A percentile compares a stretch with the other conserved stretches of the same genome.
Evolutionary conservation across 345 rosid genomes (phyloP).

Genomic region (Gossypium longicalyx): DNA sequence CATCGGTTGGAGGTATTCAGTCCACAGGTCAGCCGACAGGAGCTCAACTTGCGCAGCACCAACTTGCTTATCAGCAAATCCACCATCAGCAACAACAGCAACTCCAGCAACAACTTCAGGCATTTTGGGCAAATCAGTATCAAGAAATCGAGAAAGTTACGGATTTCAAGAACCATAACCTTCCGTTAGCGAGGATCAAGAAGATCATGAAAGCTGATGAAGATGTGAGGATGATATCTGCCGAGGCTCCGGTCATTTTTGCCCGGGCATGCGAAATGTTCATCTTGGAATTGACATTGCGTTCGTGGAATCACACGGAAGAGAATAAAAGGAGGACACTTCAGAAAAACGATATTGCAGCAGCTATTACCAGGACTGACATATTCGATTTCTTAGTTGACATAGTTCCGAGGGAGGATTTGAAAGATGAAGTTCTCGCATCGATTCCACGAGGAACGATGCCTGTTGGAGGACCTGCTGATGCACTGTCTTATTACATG

Average conservation of each 20-base stretch:
- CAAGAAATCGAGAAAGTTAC: conserved; percentile 76
- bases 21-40: conserved; percentile 45
- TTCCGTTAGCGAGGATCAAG: conserved; percentile 92
- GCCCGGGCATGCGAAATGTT: conserved; percentile 99
- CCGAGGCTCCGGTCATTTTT: conserved; percentile 92
- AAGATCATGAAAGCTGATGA: conserved; percentile 99
- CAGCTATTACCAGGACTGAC: conserved; percentile 92
- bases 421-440: conserved; percentile 74
- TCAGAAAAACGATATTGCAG: conserved; percentile 93
- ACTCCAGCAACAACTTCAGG: conserved; percentile 78
- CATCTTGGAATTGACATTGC: conserved; percentile 77
- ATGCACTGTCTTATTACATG: conserved; percentile 66
- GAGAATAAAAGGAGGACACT: conserved; percentile 94
- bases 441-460: conserved; percentile 54
- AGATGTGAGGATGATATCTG: conserved; percentile 96
- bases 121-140: conserved; percentile 80
- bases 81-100: conserved; percentile 94
- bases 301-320: conserved; percentile 96
- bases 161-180: conserved; percentile 92
- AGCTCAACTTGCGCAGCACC: conserved; percentile 61
- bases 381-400: conserved; percentile 91
- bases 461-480: conserved; percentile 58
- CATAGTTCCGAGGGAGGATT: conserved; percentile 91
- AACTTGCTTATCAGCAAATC: conserved; percentile 79
- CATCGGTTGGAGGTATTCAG: conserved; percentile 41